Evolutionary conservation across 1,284 basidiomycete genomes (phyloP).

Genomic region (Cutaneotrichosporon sp.): DNA sequence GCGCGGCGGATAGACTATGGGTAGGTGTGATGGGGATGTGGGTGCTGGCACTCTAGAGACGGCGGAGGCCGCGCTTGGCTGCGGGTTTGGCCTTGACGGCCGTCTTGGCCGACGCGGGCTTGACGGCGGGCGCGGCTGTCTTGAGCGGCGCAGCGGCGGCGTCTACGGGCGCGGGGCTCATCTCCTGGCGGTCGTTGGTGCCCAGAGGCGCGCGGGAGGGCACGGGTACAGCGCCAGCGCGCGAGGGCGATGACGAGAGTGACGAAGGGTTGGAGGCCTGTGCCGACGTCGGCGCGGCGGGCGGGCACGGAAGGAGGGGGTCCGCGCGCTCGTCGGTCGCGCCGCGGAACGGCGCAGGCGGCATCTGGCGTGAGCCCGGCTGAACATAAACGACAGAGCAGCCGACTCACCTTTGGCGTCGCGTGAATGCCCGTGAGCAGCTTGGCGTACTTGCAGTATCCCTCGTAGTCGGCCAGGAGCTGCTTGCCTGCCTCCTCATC

Average conservation of each 20-base stretch:
- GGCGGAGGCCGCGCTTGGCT: conserved; percentile 43
- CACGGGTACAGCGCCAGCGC: not conserved
- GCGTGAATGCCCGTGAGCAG: conserved; percentile 30
- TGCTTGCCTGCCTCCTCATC: conserved; percentile 92
- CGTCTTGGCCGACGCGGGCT: conserved; percentile 21
- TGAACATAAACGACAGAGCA: not conserved
- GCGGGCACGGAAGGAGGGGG: conserved; percentile 13
- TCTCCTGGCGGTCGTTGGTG: conserved; percentile 31
- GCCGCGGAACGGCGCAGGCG: conserved; percentile 19
- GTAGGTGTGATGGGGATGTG: no score
- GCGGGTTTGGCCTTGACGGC: conserved; percentile 20
- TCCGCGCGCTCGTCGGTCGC: not conserved
- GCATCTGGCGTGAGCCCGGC: conserved; percentile 6
- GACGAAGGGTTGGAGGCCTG: conserved; percentile 4
- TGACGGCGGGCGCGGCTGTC: conserved; percentile 10
- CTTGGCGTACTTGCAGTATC: conserved; percentile 58
- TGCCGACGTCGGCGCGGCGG: conserved; percentile 1
- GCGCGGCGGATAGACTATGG: no score
- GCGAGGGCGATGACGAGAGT: not conserved
- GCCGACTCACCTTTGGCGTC: conserved; percentile 16
- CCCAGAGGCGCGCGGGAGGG: conserved; percentile 24
- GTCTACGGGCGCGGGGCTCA: conserved; percentile 20
- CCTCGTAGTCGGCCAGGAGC: conserved; percentile 79
- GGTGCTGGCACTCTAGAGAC: conserved; percentile 25
- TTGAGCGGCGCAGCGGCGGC: conserved; percentile 8